Percentiles rank a stretch among this genome's conserved stretches.
Conservation (phyloP, 108 stramenopile species). For the Fistulifera pelliculosa region DNA sequence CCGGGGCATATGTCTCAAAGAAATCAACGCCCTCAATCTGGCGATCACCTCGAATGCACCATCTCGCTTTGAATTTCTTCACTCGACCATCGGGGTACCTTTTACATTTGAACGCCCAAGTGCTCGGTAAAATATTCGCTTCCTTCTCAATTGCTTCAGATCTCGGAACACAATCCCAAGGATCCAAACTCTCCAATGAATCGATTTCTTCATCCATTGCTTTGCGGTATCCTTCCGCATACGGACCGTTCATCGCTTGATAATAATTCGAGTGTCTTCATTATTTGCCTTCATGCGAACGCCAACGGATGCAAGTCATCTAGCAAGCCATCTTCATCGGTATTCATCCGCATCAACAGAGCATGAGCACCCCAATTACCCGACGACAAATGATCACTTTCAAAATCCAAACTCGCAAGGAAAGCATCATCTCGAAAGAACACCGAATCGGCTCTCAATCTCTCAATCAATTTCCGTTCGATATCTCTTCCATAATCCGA, state of each 20-base stretch:
- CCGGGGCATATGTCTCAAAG: conserved; percentile 17
- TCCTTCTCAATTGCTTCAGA: not conserved
- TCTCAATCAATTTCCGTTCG: too few relatives aligned
- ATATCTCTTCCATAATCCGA: too few relatives aligned
- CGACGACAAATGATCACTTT: too few relatives aligned
- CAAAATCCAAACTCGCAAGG: too few relatives aligned
- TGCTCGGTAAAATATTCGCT: conserved; percentile 1
- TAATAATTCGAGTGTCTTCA: conserved; percentile 22
- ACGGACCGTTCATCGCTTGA: conserved; percentile 25
- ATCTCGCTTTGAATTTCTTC: conserved; percentile 26
- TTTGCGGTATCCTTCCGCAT: conserved; percentile 16
- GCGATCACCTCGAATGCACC: conserved; percentile 17
- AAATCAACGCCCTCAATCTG: conserved; percentile 16
- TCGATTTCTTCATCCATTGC: conserved; percentile 21
- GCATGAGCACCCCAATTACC: too few relatives aligned
- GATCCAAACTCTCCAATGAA: conserved; percentile 14
- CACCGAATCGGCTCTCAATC: too few relatives aligned
- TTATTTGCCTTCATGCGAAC: conserved; percentile 20
- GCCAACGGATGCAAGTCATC: conserved; percentile 5
- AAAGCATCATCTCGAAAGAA: too few relatives aligned
- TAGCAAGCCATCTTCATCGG: not conserved
- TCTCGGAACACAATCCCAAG: conserved; percentile 19
- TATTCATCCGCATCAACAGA: too few relatives aligned
- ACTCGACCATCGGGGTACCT: conserved; percentile 14
- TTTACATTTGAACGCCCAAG: conserved; percentile 28